Base-by-base conservation (phyloP, 2,329 filamentous ascomycete genomes). In the Trichoderma sp. region DNA sequence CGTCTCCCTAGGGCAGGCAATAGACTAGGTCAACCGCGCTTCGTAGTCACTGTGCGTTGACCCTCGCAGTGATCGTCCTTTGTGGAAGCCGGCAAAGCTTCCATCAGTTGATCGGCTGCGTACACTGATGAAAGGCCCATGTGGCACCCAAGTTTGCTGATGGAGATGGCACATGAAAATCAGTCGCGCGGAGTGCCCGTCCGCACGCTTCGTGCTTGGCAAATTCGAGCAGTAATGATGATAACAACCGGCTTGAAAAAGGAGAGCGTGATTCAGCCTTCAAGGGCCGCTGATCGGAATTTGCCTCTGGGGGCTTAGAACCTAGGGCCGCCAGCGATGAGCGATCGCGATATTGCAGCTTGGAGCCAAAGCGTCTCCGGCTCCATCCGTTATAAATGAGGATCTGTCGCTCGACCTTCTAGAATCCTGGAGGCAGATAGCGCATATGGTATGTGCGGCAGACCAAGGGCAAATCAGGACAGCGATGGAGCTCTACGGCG, bases 271-370 rank as follows among this genome's bases (percentile, higher is more conserved):
- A 12, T 28, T 7, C 24, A 17, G n/a, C 34, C n/a, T 59, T n/a
- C 39, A 44, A 14, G 3, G 6, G 47, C 41, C 24, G 59, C 24
- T 62, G 59, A 62, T 62, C 59, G 14, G 39, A 24, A 62, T 62
- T 34, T 54, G 39, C 26, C 48, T 30, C 39, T 54, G n/a, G 50
- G 59, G n/a, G 19, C 14, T 54, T 28, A 50, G 12, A 54, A 43
- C 26, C 48, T 12, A 17, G 43, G 28, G n/a, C 26, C 15, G 43
- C 6, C 17, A 15, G 21, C 9, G 17, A 28, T 44, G 47, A 47
- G 26, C 45, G 51, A 30, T 52, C 26, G 15, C 57, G 48, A 41
- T 52, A 51, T 51, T 51, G 30, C 30, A 39, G 34, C 34, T 14
- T 39, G 30, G 15, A 21, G 44, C 17, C 44, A 21, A n/a, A 45